These are phyloP conservation scores for Agrocybe chaxingu DNA, from an alignment of 768 basidiomycete genomes.

Conservation along the genomic window DNA sequence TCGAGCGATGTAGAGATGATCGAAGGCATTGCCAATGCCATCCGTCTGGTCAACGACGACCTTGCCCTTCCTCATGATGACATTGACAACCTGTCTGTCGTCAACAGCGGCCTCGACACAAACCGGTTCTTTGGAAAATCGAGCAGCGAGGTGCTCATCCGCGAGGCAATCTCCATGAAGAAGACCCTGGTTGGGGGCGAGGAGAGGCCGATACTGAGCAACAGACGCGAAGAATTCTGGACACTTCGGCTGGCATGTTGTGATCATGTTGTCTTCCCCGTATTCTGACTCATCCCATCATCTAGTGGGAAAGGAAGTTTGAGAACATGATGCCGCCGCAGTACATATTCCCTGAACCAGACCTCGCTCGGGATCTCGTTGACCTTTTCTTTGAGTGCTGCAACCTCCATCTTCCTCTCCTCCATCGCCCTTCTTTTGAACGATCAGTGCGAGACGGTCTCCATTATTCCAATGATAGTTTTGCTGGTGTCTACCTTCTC, in stretches of 20 bases:
- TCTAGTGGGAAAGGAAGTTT: conserved; percentile 29
- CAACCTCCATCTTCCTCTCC: conserved; percentile 58
- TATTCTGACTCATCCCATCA: conserved; percentile 2
- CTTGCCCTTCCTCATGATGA: too few species aligned
- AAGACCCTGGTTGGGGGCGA: too few species aligned
- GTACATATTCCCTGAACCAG: conserved; percentile 40
- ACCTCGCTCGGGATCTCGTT: conserved; percentile 48
- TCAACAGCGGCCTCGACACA: too few species aligned
- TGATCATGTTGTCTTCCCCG: too few species aligned
- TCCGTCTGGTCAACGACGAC: too few species aligned
- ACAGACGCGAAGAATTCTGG: not conserved
- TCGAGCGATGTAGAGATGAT: too few species aligned
- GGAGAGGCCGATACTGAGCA: not conserved
- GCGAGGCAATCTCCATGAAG: not conserved
- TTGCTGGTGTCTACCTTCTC: conserved; percentile 56
- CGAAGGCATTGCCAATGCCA: too few species aligned
- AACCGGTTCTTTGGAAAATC: too few species aligned
- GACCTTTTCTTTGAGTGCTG: conserved; percentile 57
- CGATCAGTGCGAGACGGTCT: conserved; percentile 40
- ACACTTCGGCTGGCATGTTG: not conserved
- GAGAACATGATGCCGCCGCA: conserved; percentile 20
- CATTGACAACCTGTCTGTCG: too few species aligned
- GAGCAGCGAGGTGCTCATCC: not conserved
- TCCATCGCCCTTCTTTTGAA: conserved; percentile 70
- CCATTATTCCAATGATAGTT: conserved; percentile 45